Base-by-base conservation (phyloP, 257 asterid species). In the Scutellaria minor region DNA sequence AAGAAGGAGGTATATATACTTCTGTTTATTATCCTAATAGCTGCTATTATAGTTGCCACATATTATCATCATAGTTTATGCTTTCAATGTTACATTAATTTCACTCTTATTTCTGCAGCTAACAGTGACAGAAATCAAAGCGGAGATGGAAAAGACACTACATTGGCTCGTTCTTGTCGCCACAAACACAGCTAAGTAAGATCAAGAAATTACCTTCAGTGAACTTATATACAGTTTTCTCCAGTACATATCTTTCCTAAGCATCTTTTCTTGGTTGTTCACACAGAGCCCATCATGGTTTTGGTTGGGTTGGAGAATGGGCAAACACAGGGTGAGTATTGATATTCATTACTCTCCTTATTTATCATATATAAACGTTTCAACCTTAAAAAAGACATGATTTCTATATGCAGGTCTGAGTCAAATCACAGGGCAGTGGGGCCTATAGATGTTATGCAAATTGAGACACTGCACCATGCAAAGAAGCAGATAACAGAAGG, bases 231-330 rank as follows among this genome's bases (percentile, higher is more conserved):
- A 47, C 27, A 27, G 5, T 13, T 31, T 52, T 52, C 47, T 62
- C 8, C 20, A 10, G 44, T 44, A 31, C 37, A 31, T 31, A 45
- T 56, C 66, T 12, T 42, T 60, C 15, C 62, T 31, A 9, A 75
- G 42, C 53, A 48, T 63, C 65, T 42, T 48, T 68, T 35, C 47
- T 56, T 68, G 42, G 22, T n/a, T 47, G 31, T 59, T 47, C 47
- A 41, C 54, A 69, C 84, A 91, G 97, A 74, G 97, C 90, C 56
- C 88, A 91, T 80, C 90, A 91, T 63, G 97, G 97, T 70, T 91
- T 88, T 64, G 97, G 97, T 53, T 90, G 97, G 97, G 97, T 90
- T 46, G 97, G 97, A 77, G 97, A 90, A 81, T 90, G 97, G 97
- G 97, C 78, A 58, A 84, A 71, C 81, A 74, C 87, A 3, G 92